Conservation (phyloP, 2,329 filamentous ascomycete species). For the Verticillium klebahnii region DNA sequence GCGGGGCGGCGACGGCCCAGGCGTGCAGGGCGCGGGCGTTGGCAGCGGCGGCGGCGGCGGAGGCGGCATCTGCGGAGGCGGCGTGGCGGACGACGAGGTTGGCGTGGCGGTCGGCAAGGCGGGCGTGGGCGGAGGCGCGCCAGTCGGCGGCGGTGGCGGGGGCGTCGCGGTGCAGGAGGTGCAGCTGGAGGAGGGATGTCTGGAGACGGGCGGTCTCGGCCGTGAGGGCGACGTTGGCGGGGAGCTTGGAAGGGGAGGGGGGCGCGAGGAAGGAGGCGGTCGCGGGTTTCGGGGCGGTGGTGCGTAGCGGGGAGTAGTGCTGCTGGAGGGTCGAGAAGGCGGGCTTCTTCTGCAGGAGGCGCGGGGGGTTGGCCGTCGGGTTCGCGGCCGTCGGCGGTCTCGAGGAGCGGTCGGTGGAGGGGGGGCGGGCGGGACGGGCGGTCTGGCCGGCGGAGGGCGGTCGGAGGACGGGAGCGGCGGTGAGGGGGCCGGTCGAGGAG, state of each 20-base stretch:
- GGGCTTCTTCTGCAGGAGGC: conserved; percentile 36
- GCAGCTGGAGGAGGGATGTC: conserved; percentile 61
- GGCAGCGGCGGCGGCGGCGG: conserved; percentile 38
- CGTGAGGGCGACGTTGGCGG: conserved; percentile 54
- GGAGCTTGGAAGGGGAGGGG: conserved; percentile 56
- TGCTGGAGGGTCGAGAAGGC: conserved; percentile 61
- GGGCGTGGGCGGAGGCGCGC: conserved; percentile 49
- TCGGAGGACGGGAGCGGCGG: conserved; percentile 30
- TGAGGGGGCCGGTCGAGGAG: conserved; percentile 9
- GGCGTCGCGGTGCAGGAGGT: conserved; percentile 56
- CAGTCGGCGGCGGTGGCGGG: conserved; percentile 40
- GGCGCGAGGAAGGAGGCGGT: conserved; percentile 53
- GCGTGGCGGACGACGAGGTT: conserved; percentile 27
- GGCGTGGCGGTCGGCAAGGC: conserved; percentile 42
- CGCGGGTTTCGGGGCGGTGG: conserved; percentile 56
- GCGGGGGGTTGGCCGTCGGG: conserved; percentile 8
- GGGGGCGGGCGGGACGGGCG: not conserved
- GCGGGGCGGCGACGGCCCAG: conserved; percentile 36
- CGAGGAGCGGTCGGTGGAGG: not conserved
- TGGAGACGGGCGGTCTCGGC: conserved; percentile 56
- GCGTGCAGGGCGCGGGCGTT: conserved; percentile 48
- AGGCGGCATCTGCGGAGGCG: conserved; percentile 31
- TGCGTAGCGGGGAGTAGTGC: conserved; percentile 63
- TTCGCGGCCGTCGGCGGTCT: not conserved
- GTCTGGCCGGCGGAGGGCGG: conserved; percentile 22